Evolutionary conservation across 2,329 filamentous ascomycete species (phyloP), one percentile per base, ranked within the genome.

Genomic region (Penicillium sp.): DNA sequence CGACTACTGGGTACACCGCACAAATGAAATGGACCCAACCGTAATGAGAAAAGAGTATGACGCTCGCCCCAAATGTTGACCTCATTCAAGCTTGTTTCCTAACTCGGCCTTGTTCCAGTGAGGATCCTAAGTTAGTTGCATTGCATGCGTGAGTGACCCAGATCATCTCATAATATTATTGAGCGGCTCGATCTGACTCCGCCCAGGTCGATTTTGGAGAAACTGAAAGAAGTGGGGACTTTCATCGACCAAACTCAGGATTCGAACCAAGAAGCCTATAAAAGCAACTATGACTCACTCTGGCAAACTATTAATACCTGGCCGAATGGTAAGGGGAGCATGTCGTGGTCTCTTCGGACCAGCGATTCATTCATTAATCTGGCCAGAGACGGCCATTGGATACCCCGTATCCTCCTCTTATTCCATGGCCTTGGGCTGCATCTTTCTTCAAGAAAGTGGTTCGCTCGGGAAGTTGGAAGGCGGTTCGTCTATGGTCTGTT

Each of bases 371-470:
- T 42, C 21, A 25, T 42, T 17, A 27, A 25, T n/a, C 18, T 42
- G 11, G 30, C 36, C 1, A 41, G 39, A 26, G 34, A 45, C 28
- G 43, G 35, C 15, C 31, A 45, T 17, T 41, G 38, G 38, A 42
- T 41, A 16, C 39, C 39, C 14, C 34, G 40, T 11, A 45, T 45
- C 5, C 36, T 45, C 13, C 30, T 45, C 4, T 19, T 45, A 20
- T 45, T 45, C 20, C 43, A 45, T 15, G 43, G 43, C 4, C 21
- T 45, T 8, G 35, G 40, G 3, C 29, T 38, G 19, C 43, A 45
- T 39, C 21, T 45, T 13, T 30, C 35, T 11, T 45, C 43, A 13
- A 33, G 35, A 7, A 42, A 42, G 7, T 45, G 43, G 43, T 45
- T 42, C 11, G 39, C 39, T 14, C 31, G 34, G 7, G 43, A 41